Evolutionary conservation across 305 asterid genomes (phyloP), one percentile per base, ranked within the genome.

Genomic region (Caryopteris hybrid): DNA sequence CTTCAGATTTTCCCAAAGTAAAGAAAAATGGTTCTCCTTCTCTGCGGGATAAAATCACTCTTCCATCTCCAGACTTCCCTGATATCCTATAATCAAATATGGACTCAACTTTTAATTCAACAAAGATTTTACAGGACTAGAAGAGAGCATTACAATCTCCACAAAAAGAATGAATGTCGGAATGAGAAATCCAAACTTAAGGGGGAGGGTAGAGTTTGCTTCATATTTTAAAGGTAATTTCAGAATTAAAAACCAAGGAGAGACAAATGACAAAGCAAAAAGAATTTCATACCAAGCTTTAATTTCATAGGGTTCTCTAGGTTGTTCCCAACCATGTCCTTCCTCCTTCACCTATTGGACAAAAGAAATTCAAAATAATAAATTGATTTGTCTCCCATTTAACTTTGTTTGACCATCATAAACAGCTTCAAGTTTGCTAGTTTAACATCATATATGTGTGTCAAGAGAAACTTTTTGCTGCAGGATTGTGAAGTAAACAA

Each of bases 311-410:
- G 96, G 99, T 68, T 79, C 98, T 78, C 99, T 88, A 34, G 98
- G 96, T 64, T 89, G 86, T 81, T 94, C 99, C 99, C 99, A 94
- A 60, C 96, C 91, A 56, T 86, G 90, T 57, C 96, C 97, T 65
- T 93, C 96, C 74, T 81, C 85, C 61, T 70, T 73, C 29, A 93
- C 99, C 99, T 93, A 83, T 73, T 74, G 60, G 71, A 56, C 47
- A 72, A 75, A 73, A 41, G 55, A 71, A 66, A 69, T 73, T 56
- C 61, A 74, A 62, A 71, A 2, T 4, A 59, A 11, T 31, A 43
- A 45, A 22, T 67, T 50, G 59, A n/a, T 33, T 62, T 27, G 3
- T 33, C 5, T 13, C 39, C 63, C 10, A n/a, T 17, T 9, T 42
- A 20, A 14, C 20, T 54, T 61, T 22, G 42, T 33, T 25, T 27